Evolutionary conservation across 768 basidiomycete genomes (phyloP).

Genomic region (Phlebiopsis flavidoalba): DNA sequence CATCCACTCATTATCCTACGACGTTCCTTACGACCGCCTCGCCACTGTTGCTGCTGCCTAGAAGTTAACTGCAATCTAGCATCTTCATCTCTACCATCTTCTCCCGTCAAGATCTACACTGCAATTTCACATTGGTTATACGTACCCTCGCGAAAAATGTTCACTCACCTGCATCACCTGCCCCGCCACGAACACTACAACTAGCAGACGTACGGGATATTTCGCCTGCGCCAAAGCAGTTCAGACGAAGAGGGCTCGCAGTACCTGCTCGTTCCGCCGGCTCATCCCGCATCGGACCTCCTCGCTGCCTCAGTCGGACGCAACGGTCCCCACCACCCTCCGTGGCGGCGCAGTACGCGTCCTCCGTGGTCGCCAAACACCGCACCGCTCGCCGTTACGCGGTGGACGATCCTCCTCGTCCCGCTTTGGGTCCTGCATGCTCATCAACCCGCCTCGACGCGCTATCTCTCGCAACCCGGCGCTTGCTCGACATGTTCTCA

Average conservation of each 20-base stretch:
- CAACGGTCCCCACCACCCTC: neutral
- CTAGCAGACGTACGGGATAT: slow-evolving; percentile 2
- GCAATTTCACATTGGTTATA: neutral
- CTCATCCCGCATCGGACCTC: neutral
- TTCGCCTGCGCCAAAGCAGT: neutral
- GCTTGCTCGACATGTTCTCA: slow-evolving; percentile 39
- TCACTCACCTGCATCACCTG: slow-evolving; percentile 31
- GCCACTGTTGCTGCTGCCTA: slow-evolving; percentile 19
- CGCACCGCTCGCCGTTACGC: slow-evolving; percentile 38
- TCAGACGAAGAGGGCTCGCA: slow-evolving; percentile 2
- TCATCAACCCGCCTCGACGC: slow-evolving; percentile 50
- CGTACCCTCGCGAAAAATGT: slow-evolving; percentile 24
- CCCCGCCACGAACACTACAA: slow-evolving; percentile 9
- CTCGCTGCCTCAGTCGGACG: neutral
- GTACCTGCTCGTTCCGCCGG: neutral
- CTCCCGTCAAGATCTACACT: neutral
- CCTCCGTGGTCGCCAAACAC: slow-evolving; percentile 29
- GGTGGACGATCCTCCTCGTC: slow-evolving; percentile 50
- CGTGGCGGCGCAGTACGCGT: neutral
- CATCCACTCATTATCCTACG: neutral
- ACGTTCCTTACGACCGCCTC: slow-evolving; percentile 17
- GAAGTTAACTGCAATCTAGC: neutral
- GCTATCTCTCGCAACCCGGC: slow-evolving; percentile 45
- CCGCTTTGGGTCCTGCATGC: slow-evolving; percentile 50
- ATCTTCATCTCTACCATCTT: neutral